These are phyloP conservation scores for Kuraishia hungarica DNA, from an alignment of 805 yeast genomes.

Conservation along the genomic window DNA sequence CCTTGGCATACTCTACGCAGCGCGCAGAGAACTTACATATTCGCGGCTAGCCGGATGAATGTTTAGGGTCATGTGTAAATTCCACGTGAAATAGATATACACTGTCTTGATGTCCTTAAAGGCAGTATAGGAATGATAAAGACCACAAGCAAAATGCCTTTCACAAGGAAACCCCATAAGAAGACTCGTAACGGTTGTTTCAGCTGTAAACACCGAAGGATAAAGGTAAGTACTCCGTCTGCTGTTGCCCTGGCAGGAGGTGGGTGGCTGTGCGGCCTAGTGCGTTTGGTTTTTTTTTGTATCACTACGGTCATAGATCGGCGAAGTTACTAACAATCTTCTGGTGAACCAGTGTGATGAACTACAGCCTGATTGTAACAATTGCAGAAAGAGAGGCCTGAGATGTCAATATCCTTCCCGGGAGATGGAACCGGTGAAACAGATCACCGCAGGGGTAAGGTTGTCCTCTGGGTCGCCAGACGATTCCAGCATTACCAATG, in stretches of 20 bases:
- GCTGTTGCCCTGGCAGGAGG: not conserved
- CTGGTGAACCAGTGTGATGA: slow-evolving; percentile 15
- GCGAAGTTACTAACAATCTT: slow-evolving; percentile 1
- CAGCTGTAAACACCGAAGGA: slow-evolving; percentile 14
- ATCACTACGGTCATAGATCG: no score
- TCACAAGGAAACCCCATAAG: slow-evolving; percentile 13
- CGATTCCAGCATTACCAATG: slow-evolving; percentile 1
- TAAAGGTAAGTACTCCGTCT: slow-evolving; percentile 13
- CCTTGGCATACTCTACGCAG: not conserved
- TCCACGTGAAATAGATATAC: no score
- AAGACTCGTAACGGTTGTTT: slow-evolving; percentile 17
- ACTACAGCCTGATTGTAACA: slow-evolving; percentile 11
- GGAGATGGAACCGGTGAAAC: not conserved
- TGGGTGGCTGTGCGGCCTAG: not conserved
- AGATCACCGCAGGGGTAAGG: slow-evolving; percentile 2
- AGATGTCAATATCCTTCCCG: slow-evolving; percentile 9
- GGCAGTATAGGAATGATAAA: not conserved
- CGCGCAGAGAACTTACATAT: not conserved
- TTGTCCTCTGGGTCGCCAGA: slow-evolving; percentile 7
- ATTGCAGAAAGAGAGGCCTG: slow-evolving; percentile 14
- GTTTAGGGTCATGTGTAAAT: no score
- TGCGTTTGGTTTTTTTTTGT: no score
- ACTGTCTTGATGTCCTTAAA: no score
- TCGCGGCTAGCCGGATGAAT: not conserved
- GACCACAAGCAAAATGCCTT: not conserved